Evolutionary conservation across 345 rosid genomes (phyloP).

Genomic region (Aegle marmelos): DNA sequence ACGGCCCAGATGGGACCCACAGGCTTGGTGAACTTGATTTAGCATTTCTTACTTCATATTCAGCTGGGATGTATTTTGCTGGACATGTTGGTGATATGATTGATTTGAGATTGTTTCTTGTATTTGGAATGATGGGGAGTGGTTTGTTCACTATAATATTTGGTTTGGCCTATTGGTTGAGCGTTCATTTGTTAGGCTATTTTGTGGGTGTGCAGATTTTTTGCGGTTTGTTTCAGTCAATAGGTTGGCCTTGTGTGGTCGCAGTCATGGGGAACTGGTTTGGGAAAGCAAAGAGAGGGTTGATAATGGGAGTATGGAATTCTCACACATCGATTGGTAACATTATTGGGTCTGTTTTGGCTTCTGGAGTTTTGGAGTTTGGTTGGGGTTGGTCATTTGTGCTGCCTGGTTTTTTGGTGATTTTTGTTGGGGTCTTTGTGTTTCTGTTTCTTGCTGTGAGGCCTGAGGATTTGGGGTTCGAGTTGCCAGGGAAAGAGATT

Average conservation of each 20-base stretch:
- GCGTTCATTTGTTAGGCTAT: constrained; percentile 53
- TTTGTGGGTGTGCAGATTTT: constrained; percentile 65
- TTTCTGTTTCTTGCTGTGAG: constrained; percentile 64
- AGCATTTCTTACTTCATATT: constrained; percentile 69
- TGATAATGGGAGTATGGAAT: constrained; percentile 92
- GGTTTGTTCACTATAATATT: constrained; percentile 65
- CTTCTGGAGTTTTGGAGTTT: constrained; percentile 68
- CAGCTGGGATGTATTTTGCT: constrained; percentile 80
- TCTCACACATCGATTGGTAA: constrained; percentile 90
- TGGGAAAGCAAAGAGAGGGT: constrained; percentile 85
- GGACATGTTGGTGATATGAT: constrained; percentile 85
- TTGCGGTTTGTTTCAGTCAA: constrained; percentile 88
- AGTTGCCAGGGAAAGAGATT: constrained; percentile 39
- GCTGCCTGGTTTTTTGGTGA: constrained; percentile 67
- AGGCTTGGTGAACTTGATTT: constrained; percentile 93
- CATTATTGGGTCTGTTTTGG: constrained; percentile 72
- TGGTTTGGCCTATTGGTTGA: constrained; percentile 84
- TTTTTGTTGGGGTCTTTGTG: constrained; percentile 56
- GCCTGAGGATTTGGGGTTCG: constrained; percentile 72
- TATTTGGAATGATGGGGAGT: constrained; percentile 90
- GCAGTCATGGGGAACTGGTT: constrained; percentile 90
- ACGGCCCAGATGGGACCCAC: constrained; percentile 60
- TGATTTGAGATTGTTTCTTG: constrained; percentile 84
- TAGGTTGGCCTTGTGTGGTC: constrained; percentile 99
- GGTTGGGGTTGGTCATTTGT: constrained; percentile 99